Evolutionary conservation across 495 filamentous ascomycete species (phyloP).

Genomic region (Trichoderma virens): DNA sequence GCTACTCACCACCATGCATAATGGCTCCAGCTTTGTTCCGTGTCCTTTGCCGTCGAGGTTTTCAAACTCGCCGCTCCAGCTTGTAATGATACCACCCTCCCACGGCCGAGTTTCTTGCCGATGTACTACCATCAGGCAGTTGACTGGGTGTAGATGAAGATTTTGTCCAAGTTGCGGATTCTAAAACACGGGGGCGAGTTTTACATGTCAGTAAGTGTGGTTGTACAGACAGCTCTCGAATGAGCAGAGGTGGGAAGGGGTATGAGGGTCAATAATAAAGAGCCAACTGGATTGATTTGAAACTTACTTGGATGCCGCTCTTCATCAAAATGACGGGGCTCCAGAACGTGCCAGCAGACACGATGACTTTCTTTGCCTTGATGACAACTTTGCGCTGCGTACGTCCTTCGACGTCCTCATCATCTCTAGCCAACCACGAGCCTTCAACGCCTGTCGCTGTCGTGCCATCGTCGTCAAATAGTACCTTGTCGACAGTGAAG

Average conservation of each 20-base stretch:
- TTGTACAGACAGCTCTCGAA: background rate
- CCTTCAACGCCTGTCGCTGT: constrained; percentile 62
- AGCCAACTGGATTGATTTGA: background rate
- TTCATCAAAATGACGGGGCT: constrained; percentile 68
- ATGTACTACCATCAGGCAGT: constrained; percentile 52
- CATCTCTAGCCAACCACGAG: constrained; percentile 64
- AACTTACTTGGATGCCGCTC: constrained; percentile 52
- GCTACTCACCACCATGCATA: constrained; percentile 48
- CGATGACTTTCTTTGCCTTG: constrained; percentile 74
- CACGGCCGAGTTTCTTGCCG: constrained; percentile 62
- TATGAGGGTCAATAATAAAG: background rate
- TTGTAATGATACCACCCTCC: constrained; percentile 74
- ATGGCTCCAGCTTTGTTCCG: constrained; percentile 71
- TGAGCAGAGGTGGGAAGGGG: background rate
- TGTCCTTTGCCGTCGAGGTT: constrained; percentile 76
- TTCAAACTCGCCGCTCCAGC: constrained; percentile 68
- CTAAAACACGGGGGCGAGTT: constrained; percentile 31
- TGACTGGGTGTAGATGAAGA: constrained; percentile 72
- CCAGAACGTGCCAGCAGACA: constrained; percentile 65
- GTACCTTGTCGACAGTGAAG: constrained; percentile 55
- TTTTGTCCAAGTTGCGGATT: constrained; percentile 81
- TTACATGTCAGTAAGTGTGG: background rate
- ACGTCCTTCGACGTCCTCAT: constrained; percentile 36
- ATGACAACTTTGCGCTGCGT: constrained; percentile 54
- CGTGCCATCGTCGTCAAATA: constrained; percentile 55